These are phyloP conservation scores for Candida parachauliodes DNA, from an alignment of 805 yeast species.

Conservation along the genomic window DNA sequence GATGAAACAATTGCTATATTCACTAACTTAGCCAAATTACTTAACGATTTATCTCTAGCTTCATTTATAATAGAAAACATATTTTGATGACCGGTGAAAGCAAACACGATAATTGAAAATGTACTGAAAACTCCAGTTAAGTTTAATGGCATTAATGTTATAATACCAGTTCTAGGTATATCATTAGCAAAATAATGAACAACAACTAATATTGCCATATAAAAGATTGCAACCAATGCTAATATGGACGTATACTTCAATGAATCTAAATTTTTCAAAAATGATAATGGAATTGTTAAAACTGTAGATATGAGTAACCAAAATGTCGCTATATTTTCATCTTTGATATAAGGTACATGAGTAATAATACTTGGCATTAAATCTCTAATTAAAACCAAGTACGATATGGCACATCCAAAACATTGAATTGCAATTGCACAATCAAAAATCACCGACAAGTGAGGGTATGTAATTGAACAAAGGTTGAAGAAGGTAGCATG, in stretches of 20 bases:
- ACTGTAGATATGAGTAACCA: conserved; percentile 55
- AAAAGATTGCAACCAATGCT: conserved; percentile 77
- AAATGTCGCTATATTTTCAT: conserved; percentile 39
- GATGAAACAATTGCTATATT: conserved; percentile 57
- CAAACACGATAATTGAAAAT: conserved; percentile 90
- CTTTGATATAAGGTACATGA: conserved; percentile 18
- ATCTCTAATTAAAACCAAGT: conserved; percentile 68
- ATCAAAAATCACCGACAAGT: conserved; percentile 59
- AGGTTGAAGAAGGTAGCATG: conserved; percentile 70
- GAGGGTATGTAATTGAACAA: conserved; percentile 61
- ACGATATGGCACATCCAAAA: conserved; percentile 67
- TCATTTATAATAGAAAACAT: conserved; percentile 89
- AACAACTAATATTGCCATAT: conserved; percentile 69
- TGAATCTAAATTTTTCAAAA: conserved; percentile 72
- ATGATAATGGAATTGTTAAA: conserved; percentile 60
- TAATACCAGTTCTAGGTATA: conserved; percentile 36
- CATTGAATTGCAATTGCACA: conserved; percentile 68
- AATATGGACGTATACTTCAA: conserved; percentile 80
- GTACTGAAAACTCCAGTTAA: conserved; percentile 54
- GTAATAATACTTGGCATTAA: conserved; percentile 57
- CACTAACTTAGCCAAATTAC: conserved; percentile 37
- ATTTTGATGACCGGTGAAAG: conserved; percentile 94
- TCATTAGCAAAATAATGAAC: conserved; percentile 64
- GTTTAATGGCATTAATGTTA: conserved; percentile 35
- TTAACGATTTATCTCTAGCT: conserved; percentile 52